Evolutionary conservation across 2,329 filamentous ascomycete species (phyloP).

Genomic region (Thielaviopsis euricoi): DNA sequence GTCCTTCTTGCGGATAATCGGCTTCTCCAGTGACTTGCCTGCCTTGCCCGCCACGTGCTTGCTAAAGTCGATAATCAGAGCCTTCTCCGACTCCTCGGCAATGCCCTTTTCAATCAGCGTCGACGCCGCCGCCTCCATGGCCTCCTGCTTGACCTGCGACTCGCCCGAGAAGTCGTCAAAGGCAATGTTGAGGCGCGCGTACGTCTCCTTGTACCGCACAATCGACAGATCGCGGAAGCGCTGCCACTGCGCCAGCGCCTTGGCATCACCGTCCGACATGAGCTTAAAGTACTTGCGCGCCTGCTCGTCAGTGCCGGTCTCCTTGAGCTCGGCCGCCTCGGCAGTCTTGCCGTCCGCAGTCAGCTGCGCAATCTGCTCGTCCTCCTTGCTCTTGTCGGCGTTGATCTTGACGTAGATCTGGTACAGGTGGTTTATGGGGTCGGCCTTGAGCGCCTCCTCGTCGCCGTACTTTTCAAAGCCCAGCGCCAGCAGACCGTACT

Average conservation of each 20-base stretch:
- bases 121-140: constrained; percentile 47
- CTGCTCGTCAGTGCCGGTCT: constrained; percentile 52
- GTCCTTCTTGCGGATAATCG: constrained; percentile 55
- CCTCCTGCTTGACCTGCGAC: constrained; percentile 50
- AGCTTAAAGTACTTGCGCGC: constrained; percentile 56
- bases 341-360: constrained; percentile 28
- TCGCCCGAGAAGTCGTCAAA: constrained; percentile 64
- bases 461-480: constrained; percentile 61
- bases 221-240: constrained; percentile 53
- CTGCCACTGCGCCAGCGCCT: constrained; percentile 45
- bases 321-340: constrained; percentile 24
- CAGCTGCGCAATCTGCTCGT: constrained; percentile 43
- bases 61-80: constrained; percentile 55
- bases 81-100: constrained; percentile 53
- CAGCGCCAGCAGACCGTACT: constrained; percentile 55
- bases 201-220: constrained; percentile 48
- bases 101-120: constrained; percentile 48
- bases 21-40: constrained; percentile 53
- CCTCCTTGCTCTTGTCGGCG: constrained; percentile 47
- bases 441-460: constrained; percentile 51
- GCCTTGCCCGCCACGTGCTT: constrained; percentile 49
- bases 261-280: constrained; percentile 51
- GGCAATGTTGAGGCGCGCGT: constrained; percentile 51
- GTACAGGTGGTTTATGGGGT: constrained; percentile 70
- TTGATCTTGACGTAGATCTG: constrained; percentile 72